These are phyloP conservation scores for Brassica juncea DNA, from an alignment of 345 rosid species.

Conservation along the genomic window DNA sequence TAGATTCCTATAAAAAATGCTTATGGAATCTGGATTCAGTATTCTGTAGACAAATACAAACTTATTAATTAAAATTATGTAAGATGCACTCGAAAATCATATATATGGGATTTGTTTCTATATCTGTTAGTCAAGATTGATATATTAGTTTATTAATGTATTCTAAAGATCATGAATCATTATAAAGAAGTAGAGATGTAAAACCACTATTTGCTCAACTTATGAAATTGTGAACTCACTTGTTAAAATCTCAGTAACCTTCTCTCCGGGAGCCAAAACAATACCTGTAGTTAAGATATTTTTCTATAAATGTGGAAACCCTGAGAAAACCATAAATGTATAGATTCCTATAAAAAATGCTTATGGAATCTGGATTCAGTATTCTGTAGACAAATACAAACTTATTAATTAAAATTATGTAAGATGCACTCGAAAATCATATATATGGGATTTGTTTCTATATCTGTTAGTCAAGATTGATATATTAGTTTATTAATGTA, in stretches of 20 bases:
- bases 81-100: not conserved
- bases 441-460: no score
- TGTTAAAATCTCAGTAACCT: conserved; percentile 5
- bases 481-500: not conserved
- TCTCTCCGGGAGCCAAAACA: not conserved
- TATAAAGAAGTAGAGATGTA: not conserved
- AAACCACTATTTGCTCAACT: not conserved
- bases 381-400: not conserved
- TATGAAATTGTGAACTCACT: conserved; percentile 20
- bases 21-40: conserved; percentile 7
- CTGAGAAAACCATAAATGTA: conserved; percentile 6
- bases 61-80: not conserved
- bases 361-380: conserved; percentile 7
- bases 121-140: not conserved
- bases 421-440: not conserved
- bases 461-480: not conserved
- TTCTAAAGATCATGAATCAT: not conserved
- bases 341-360: not conserved
- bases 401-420: not conserved
- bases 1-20: not conserved
- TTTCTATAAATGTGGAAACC: no score
- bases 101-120: no score
- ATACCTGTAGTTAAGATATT: not conserved
- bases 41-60: not conserved
- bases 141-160: not conserved